Evolutionary conservation across 345 rosid genomes (phyloP).

Genomic region (Eutrema japonicum): DNA sequence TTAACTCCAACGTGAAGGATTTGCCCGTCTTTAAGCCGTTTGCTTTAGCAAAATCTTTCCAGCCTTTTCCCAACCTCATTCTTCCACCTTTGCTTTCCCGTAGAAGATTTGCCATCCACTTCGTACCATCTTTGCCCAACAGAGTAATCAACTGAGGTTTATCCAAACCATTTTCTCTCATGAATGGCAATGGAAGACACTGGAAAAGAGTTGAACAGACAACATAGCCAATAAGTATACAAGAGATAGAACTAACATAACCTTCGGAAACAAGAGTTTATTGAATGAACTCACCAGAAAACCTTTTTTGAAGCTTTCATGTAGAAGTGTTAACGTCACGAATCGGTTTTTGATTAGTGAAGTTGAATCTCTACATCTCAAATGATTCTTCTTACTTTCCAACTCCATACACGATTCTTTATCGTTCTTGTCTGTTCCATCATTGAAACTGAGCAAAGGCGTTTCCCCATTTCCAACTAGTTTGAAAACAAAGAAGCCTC

Average conservation of each 20-base stretch:
- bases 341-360: conserved; percentile 7
- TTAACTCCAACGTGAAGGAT: no score
- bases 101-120: no score
- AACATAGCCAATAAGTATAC: background rate
- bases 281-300: background rate
- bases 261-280: no score
- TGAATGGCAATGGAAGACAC: no score
- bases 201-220: no score
- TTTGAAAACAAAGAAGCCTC: conserved; percentile 6
- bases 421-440: background rate
- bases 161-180: no score
- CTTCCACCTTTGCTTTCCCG: no score
- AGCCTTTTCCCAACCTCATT: no score
- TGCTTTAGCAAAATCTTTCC: no score
- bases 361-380: conserved; percentile 4
- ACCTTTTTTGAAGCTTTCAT: conserved; percentile 1
- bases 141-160: no score
- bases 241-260: background rate
- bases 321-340: background rate
- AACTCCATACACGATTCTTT: background rate
- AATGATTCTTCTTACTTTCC: background rate
- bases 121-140: no score
- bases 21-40: no score
- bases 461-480: background rate
- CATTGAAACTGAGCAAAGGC: background rate